These are phyloP conservation scores for Chenopodium formosanum DNA, from an alignment of 148 eudicot genomes.

Conservation along the genomic window DNA sequence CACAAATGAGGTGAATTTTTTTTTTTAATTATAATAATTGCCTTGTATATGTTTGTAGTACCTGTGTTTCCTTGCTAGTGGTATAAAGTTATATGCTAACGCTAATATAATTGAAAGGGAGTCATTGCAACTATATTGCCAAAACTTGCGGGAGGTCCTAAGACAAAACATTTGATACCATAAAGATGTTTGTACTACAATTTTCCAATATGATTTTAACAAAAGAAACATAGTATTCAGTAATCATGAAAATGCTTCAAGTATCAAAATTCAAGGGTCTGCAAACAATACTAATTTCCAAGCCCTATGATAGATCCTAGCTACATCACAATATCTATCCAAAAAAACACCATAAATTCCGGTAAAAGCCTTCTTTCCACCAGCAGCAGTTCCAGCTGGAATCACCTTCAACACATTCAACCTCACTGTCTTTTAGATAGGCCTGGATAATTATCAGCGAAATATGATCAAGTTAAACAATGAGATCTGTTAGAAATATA, in stretches of 20 bases:
- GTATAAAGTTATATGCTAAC: too few relatives aligned
- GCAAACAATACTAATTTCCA: not conserved
- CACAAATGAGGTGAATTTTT: too few relatives aligned
- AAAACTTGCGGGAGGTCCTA: not conserved
- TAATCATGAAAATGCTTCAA: not conserved
- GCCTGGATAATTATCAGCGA: slow-evolving; percentile 26
- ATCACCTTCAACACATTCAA: slow-evolving; percentile 64
- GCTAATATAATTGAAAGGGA: not conserved
- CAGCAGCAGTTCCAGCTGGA: slow-evolving; percentile 56
- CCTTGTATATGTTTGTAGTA: too few relatives aligned
- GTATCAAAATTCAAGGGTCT: slow-evolving; percentile 13
- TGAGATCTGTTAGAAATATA: not conserved
- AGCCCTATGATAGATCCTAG: not conserved
- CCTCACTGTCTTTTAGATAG: slow-evolving; percentile 58
- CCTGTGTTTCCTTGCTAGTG: too few relatives aligned
- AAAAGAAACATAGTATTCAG: not conserved
- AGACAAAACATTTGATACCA: not conserved
- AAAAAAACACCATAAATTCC: slow-evolving; percentile 28
- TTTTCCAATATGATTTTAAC: slow-evolving; percentile 1
- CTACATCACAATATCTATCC: slow-evolving; percentile 15
- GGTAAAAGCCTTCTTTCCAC: slow-evolving; percentile 59
- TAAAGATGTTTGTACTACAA: not conserved
- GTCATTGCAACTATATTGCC: not conserved
- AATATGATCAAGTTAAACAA: not conserved
- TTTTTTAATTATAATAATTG: too few relatives aligned